A percentile compares a stretch with the other conserved stretches of the same genome.
phyloP scores from a whole-genome alignment of 2,329 filamentous ascomycete genomes.

The Incumbomyces lentus region DNA sequence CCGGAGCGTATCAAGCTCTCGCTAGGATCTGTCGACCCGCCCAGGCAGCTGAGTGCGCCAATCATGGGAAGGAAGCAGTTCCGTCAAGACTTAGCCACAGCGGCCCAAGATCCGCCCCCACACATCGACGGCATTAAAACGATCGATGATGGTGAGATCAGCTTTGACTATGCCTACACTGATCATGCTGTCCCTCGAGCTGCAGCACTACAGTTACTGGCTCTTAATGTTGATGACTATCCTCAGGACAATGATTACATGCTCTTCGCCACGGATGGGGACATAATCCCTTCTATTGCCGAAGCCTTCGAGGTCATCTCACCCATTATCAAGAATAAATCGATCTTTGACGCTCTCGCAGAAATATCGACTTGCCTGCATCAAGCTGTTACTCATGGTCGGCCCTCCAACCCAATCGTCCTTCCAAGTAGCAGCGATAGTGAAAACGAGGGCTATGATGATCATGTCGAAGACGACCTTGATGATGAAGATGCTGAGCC shows the following conservation, averaged over 20 bases:
- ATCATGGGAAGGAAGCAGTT: constrained; percentile 59
- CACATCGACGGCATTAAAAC: constrained; percentile 46
- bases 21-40: too few species aligned
- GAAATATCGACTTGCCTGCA: constrained; percentile 21
- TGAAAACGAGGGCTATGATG: constrained; percentile 17
- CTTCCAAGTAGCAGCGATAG: constrained; percentile 23
- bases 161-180: constrained; percentile 44
- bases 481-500: constrained; percentile 22
- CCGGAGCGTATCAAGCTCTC: too few species aligned
- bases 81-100: constrained; percentile 45
- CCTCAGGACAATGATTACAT: constrained; percentile 43
- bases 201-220: constrained; percentile 12
- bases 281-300: constrained; percentile 21
- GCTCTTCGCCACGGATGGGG: constrained; percentile 35
- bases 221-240: constrained; percentile 49
- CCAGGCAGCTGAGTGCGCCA: background rate
- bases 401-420: constrained; percentile 12
- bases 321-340: constrained; percentile 22
- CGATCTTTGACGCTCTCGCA: constrained; percentile 20
- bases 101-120: constrained; percentile 27
- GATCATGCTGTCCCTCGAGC: constrained; percentile 1
- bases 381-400: constrained; percentile 9
- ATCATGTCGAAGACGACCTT: constrained; percentile 23
- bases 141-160: constrained; percentile 63
- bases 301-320: constrained; percentile 14